Evolutionary conservation across 441 rosid species (phyloP), one percentile per base, ranked within the genome.

Genomic region (Mallotus repandus): DNA sequence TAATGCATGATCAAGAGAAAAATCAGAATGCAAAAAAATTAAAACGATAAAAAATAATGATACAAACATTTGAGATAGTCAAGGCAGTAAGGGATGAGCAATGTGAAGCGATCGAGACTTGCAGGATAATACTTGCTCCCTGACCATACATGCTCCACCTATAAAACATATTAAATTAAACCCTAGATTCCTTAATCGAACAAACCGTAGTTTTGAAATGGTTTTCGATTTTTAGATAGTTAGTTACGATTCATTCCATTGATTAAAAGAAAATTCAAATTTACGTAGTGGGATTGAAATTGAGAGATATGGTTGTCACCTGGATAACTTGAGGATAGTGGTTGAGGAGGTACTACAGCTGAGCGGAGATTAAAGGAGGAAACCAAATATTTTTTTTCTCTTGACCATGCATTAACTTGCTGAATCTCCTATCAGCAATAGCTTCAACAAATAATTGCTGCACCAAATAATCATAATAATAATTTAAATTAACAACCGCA

Each of bases 61-160:
- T 21, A 89, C 92, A 82, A 57, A 95, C 99, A 95, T 85, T 84
- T 93, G 71, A 93, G 81, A 56, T 84, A 78, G 75, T 90, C 98
- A 7, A 91, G 83, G 78, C 99, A 95, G 74, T 89, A 95, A 22
- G 99, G 97, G 62, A 95, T 88, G 66, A 89, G 85, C 86, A 95
- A 85, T 56, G 97, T 90, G 79, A 93, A 93, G 11, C 99, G 95
- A 80, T 95, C 99, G 35, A 88, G 84, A 74, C 78, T 81, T 41
- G 71, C 83, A 8, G 91, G 77, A 67, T 79, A 73, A 52, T 81
- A 83, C 79, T 85, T 89, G 84, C 87, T 86, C 25, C 98, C 98
- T 1, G 97, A 93, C 90, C 94, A 80, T 12, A 78, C 86, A 81
- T 87, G 93, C 72, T 93, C 97, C 62, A 95, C 85, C 99, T 95